A percentile compares a stretch with the other conserved stretches of the same genome.
Conservation (phyloP, 2,329 filamentous ascomycete genomes). For the Alternaria incomplexa region DNA sequence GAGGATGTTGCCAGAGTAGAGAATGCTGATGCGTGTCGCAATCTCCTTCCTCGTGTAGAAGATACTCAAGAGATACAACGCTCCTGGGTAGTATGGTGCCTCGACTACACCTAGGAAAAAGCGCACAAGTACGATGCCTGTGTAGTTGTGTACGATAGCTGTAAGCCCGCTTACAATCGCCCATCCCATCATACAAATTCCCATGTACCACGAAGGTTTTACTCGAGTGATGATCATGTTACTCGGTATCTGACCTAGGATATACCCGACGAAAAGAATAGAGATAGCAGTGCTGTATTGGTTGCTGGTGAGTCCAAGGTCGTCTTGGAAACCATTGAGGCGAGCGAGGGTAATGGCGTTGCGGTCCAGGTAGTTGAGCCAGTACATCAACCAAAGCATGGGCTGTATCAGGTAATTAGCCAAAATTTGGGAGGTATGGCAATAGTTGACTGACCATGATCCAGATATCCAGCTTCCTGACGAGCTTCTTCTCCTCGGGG, state of each 20-base stretch:
- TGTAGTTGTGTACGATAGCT: slow-evolving; percentile 36
- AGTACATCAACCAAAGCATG: slow-evolving; percentile 39
- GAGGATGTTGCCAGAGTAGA: slow-evolving; percentile 22
- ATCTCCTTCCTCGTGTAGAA: slow-evolving; percentile 66
- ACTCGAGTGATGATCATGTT: not conserved
- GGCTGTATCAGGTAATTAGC: slow-evolving; percentile 30
- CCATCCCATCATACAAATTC: slow-evolving; percentile 41
- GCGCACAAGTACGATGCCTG: slow-evolving; percentile 35
- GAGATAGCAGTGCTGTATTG: slow-evolving; percentile 50
- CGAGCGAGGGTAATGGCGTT: slow-evolving; percentile 69
- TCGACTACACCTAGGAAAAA: slow-evolving; percentile 43
- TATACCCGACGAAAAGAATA: slow-evolving; percentile 44
- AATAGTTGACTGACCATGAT: slow-evolving; percentile 7
- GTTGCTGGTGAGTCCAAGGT: slow-evolving; percentile 37
- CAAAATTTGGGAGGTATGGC: slow-evolving; percentile 13
- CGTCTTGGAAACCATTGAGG: slow-evolving; percentile 64
- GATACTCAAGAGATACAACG: slow-evolving; percentile 65
- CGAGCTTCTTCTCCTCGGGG: slow-evolving; percentile 13
- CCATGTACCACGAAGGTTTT: slow-evolving; percentile 35
- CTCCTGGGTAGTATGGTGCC: slow-evolving; percentile 63
- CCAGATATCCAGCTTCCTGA: slow-evolving; percentile 15
- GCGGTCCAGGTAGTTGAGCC: slow-evolving; percentile 51
- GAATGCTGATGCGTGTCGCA: slow-evolving; percentile 23
- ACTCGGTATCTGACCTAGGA: not conserved
- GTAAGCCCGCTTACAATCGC: slow-evolving; percentile 35